Evolutionary conservation across 2,329 filamentous ascomycete species (phyloP).

Genomic region (Pezicula rhizophila): DNA sequence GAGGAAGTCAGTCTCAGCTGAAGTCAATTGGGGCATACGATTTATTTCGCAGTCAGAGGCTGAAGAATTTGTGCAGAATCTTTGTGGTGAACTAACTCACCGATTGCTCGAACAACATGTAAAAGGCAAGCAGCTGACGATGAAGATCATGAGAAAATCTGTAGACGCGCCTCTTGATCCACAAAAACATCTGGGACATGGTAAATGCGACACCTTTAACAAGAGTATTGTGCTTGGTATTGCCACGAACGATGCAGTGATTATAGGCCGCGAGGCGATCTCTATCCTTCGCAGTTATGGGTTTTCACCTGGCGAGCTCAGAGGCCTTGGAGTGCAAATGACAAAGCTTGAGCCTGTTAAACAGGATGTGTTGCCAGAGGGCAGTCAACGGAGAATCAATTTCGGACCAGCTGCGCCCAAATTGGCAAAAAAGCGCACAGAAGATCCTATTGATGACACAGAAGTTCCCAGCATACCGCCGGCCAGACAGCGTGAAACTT

Average conservation of each 20-base stretch:
- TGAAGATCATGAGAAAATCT: slow-evolving; percentile 91
- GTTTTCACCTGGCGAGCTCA: slow-evolving; percentile 86
- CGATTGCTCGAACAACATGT: slow-evolving; percentile 77
- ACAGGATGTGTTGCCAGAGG: slow-evolving; percentile 49
- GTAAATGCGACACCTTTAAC: slow-evolving; percentile 90
- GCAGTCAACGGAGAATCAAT: slow-evolving; percentile 72
- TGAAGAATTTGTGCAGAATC: slow-evolving; percentile 80
- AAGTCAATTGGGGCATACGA: slow-evolving; percentile 96
- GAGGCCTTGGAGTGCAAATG: slow-evolving; percentile 88
- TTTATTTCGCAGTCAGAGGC: slow-evolving; percentile 90
- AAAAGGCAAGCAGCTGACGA: slow-evolving; percentile 79
- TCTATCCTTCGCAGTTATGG: slow-evolving; percentile 74
- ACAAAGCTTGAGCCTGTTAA: slow-evolving; percentile 84
- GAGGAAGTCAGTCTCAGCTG: slow-evolving; percentile 91
- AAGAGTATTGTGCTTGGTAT: slow-evolving; percentile 80
- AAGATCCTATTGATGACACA: slow-evolving; percentile 45
- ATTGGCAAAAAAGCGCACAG: slow-evolving; percentile 32
- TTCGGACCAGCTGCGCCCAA: slow-evolving; percentile 53
- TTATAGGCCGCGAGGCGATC: slow-evolving; percentile 77
- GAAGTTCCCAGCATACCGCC: slow-evolving; percentile 31
- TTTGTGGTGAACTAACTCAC: slow-evolving; percentile 79
- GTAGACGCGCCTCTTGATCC: slow-evolving; percentile 85
- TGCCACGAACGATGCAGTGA: slow-evolving; percentile 67
- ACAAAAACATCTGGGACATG: slow-evolving; percentile 88
- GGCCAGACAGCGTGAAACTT: slow-evolving; percentile 9